Conservation (phyloP, 2,329 filamentous ascomycete species). For the Huntiella abstrusa region DNA sequence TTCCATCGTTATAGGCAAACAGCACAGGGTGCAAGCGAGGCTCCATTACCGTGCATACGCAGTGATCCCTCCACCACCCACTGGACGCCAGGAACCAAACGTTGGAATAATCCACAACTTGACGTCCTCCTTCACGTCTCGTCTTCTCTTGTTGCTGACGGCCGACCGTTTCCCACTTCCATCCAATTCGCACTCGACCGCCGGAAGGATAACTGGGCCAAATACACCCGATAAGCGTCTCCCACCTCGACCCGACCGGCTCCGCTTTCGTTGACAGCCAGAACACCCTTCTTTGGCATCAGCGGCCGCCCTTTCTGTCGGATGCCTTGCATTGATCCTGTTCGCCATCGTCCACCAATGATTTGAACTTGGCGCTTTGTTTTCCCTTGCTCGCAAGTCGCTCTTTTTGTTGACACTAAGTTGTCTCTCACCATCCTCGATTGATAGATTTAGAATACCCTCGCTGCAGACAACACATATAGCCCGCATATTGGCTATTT, state of each 20-base stretch:
- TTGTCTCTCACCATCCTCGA: too few relatives aligned
- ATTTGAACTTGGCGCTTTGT: too few relatives aligned
- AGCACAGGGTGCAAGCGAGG: slow-evolving; percentile 6
- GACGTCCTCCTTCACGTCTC: not conserved
- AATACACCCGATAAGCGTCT: not conserved
- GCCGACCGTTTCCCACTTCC: not conserved
- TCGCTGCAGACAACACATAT: too few relatives aligned
- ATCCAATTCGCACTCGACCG: not conserved
- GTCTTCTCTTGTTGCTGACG: not conserved
- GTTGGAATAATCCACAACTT: not conserved
- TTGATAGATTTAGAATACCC: too few relatives aligned
- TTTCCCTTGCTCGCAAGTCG: too few relatives aligned
- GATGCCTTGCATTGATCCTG: too few relatives aligned
- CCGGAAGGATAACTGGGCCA: not conserved
- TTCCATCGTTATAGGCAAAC: too few relatives aligned
- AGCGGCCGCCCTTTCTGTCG: too few relatives aligned
- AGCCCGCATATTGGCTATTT: not conserved
- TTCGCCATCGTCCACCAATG: too few relatives aligned
- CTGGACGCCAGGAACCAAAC: not conserved
- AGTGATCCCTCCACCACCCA: slow-evolving; percentile 5
- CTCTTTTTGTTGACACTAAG: too few relatives aligned
- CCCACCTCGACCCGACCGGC: not conserved
- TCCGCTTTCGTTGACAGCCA: not conserved
- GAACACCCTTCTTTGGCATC: not conserved
- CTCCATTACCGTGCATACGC: slow-evolving; percentile 11